phyloP scores from a whole-genome alignment of 176 grass and related monocot genomes.

The Musa beccarii region DNA sequence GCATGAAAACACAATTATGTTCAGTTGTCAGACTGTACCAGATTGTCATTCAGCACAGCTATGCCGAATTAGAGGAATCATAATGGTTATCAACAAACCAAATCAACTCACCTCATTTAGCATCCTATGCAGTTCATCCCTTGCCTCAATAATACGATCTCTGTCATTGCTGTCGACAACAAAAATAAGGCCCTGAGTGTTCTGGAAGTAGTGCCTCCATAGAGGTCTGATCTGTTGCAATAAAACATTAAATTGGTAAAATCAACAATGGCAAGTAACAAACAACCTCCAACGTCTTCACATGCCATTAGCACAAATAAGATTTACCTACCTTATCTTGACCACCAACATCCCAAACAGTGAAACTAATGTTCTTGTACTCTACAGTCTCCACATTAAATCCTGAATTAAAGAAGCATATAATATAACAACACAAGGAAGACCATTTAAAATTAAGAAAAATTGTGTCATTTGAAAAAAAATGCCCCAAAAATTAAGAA shows the following conservation, averaged over 20 bases:
- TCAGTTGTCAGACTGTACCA: too few species aligned
- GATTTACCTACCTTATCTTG: not conserved
- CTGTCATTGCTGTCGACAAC: too few species aligned
- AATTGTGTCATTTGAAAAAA: not conserved
- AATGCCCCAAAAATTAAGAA: not conserved
- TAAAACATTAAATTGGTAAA: not conserved
- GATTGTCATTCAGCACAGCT: too few species aligned
- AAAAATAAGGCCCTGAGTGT: too few species aligned
- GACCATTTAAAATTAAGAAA: not conserved
- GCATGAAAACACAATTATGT: too few species aligned
- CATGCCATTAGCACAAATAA: not conserved
- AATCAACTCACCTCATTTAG: too few species aligned
- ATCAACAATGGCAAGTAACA: not conserved
- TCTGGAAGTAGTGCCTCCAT: not conserved
- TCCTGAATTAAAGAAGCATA: not conserved
- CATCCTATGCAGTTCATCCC: too few species aligned
- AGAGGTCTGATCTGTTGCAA: not conserved
- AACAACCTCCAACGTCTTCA: not conserved
- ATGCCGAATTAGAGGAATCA: too few species aligned
- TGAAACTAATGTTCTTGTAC: conserved; percentile 1
- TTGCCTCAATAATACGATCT: too few species aligned
- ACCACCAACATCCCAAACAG: not conserved
- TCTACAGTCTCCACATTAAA: conserved; percentile 3
- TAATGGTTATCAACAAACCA: too few species aligned
- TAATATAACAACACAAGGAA: not conserved